Evolutionary conservation across 768 basidiomycete genomes (phyloP), one percentile per base, ranked within the genome.

Genomic region (Russula abietina): DNA sequence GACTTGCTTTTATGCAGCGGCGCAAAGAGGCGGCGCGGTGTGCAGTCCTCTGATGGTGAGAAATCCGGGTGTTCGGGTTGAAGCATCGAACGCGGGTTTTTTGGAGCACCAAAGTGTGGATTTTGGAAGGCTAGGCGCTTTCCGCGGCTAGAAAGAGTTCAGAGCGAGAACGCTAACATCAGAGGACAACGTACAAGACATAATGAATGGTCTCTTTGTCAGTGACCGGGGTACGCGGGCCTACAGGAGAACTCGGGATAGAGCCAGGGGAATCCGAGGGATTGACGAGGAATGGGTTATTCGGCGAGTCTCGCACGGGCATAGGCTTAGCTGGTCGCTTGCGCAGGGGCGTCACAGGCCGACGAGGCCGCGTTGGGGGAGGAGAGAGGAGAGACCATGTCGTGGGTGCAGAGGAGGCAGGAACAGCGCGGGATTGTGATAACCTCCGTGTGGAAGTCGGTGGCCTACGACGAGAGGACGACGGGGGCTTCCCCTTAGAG

Each of bases 281-380:
- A n/a, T 56, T 49, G 51, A 58, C 65, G 14, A 68, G 51, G 59
- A 68, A 68, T 2, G 67, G 67, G 32, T 68, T 68, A 52, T 68
- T 66, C 39, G 67, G 67, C 6, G 67, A 68, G 48, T 68, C 67
- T 24, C 67, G 67, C 39, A 68, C 65, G 4, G 67, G 67, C 60
- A 59, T 57, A 16, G 55, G 60, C 41, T 63, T 66, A 30, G 30
- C 46, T 5, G 45, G 26, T 22, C 56, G 52, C 49, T 62, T 62
- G 32, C 64, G 64, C 8, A 65, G 65, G 10, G 67, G 67, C 38
- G 67, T 68, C 30, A 55, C 52, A 9, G 53, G 65, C 8, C 46
- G 67, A 46, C 67, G 65, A 45, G 48, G 61, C 7, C 65, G 65
- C 17, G 67, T 54, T 32, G 67, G 59, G 38, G 67, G 67, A 8